Evolutionary conservation across 2,329 filamentous ascomycete species (phyloP).

Genomic region (Verticillium longisporum): DNA sequence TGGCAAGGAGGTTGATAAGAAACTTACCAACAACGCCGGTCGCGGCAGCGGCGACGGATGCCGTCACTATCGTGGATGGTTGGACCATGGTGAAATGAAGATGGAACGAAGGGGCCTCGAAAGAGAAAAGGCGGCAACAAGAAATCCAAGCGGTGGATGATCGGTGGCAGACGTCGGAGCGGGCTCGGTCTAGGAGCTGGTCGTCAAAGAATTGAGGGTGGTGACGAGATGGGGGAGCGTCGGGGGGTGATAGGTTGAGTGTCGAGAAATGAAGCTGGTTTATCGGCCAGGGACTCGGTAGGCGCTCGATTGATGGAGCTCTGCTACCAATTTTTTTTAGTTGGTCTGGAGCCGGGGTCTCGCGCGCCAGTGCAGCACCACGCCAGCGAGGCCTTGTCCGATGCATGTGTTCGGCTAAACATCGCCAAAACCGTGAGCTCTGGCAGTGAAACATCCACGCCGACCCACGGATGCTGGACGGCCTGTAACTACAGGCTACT

Average conservation of each 20-base stretch:
- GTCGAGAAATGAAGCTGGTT: slow-evolving; percentile 4
- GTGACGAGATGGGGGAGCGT: slow-evolving; percentile 1
- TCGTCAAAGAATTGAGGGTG: neutral
- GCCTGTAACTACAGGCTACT: no score
- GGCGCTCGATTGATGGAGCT: slow-evolving; percentile 6
- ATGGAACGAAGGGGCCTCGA: neutral
- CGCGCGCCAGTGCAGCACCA: neutral
- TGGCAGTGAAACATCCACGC: neutral
- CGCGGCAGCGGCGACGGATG: slow-evolving; percentile 53
- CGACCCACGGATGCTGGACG: no score
- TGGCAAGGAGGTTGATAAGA: neutral
- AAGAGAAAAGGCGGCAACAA: neutral
- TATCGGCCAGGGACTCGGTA: neutral
- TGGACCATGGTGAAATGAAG: slow-evolving; percentile 30
- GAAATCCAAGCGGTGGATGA: neutral
- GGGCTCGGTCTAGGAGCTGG: slow-evolving; percentile 1
- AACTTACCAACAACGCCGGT: slow-evolving; percentile 53
- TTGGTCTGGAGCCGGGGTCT: neutral
- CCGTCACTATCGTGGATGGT: slow-evolving; percentile 50
- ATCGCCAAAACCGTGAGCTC: neutral
- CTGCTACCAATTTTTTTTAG: slow-evolving; percentile 15
- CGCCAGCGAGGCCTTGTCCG: neutral
- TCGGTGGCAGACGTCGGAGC: neutral
- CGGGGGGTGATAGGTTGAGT: slow-evolving; percentile 6
- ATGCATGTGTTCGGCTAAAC: neutral